Evolutionary conservation across 2,329 filamentous ascomycete species (phyloP).

Genomic region (Coniosporium tulheliwenetii): DNA sequence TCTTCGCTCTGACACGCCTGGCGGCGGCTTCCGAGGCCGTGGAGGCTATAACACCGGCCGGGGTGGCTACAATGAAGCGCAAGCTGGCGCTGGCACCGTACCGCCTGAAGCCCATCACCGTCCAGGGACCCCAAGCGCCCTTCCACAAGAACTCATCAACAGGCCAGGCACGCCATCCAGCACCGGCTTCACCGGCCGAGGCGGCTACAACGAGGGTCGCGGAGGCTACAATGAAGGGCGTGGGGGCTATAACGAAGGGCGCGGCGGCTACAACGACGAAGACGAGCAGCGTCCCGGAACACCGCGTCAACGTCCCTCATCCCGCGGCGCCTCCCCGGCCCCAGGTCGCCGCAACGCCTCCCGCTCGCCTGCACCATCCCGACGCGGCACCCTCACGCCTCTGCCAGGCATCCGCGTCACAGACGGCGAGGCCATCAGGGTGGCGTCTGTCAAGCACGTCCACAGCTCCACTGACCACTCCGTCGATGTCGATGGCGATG

Average conservation of each 20-base stretch:
- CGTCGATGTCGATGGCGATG: conserved; percentile 1
- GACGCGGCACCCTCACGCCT: background rate
- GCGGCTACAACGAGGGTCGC: background rate
- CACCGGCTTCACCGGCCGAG: background rate
- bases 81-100: background rate
- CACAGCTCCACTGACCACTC: background rate
- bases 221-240: no score
- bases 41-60: background rate
- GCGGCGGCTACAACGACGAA: background rate
- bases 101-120: no score
- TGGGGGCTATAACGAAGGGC: background rate
- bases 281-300: no score
- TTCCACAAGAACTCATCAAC: no score
- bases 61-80: background rate
- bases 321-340: no score
- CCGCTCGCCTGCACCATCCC: background rate
- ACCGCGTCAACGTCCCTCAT: no score
- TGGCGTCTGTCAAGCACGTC: background rate
- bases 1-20: no score
- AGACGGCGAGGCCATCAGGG: background rate
- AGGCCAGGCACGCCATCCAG: no score
- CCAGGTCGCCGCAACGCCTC: no score
- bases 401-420: background rate
- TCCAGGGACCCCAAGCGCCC: no score
- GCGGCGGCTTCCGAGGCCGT: no score